These are phyloP conservation scores for Backusella sp. DNA, from an alignment of 192 early-diverging fungal genomes.

Conservation along the genomic window DNA sequence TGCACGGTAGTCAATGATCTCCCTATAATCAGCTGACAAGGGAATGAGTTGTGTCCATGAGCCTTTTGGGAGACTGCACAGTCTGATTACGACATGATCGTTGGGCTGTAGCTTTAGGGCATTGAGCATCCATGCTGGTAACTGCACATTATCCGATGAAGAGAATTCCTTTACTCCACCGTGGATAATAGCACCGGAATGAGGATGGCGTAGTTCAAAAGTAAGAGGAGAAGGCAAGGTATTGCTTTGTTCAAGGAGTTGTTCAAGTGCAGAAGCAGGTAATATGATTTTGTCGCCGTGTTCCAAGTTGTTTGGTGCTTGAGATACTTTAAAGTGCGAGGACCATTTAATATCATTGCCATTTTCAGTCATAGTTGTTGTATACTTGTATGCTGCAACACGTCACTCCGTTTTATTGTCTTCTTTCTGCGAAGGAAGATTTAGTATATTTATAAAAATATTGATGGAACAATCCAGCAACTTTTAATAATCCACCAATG, in stretches of 20 bases:
- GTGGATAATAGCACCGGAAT: slow-evolving; percentile 41
- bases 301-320: slow-evolving; percentile 7
- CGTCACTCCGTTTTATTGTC: background rate
- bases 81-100: slow-evolving; percentile 50
- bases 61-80: slow-evolving; percentile 64
- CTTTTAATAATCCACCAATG: background rate
- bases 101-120: slow-evolving; percentile 40
- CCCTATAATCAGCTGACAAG: slow-evolving; percentile 47
- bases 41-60: slow-evolving; percentile 64
- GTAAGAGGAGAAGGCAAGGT: slow-evolving; percentile 59
- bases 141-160: slow-evolving; percentile 46
- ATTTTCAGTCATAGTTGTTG: background rate
- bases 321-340: slow-evolving; percentile 26
- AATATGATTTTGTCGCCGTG: slow-evolving; percentile 61
- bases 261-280: slow-evolving; percentile 48
- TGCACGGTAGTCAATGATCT: slow-evolving; percentile 60
- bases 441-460: background rate
- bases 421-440: background rate
- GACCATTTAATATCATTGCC: background rate
- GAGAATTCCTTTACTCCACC: slow-evolving; percentile 79
- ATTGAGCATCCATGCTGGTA: slow-evolving; percentile 57
- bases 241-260: slow-evolving; percentile 38
- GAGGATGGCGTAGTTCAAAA: slow-evolving; percentile 55
- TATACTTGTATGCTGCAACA: background rate
- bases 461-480: background rate